Evolutionary conservation across 768 basidiomycete species (phyloP), one percentile per base, ranked within the genome.

Genomic region (Boletus speciosus): DNA sequence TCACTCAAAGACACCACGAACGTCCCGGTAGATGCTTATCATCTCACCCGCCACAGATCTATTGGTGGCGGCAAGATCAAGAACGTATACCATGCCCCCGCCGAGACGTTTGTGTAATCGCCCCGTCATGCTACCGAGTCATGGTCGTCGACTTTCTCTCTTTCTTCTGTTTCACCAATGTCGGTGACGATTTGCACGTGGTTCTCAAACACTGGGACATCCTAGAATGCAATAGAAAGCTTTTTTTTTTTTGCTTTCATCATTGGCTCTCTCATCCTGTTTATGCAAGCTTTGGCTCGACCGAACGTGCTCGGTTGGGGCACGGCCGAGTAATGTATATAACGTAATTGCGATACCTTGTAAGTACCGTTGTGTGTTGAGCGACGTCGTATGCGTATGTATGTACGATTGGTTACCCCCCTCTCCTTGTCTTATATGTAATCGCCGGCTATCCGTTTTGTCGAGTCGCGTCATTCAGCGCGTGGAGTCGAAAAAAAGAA

Each of bases 1-100:
- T 66, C 67, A 37, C 63, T 70, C 56, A 65, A 61, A 56, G 69
- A 70, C 27, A 47, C 68, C 42, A 70, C 66, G 44, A 67, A 70
- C 38, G 68, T 51, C 23, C 46, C 55, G 8, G 38, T 37, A 1
- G 66, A 71, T 1, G 27, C 49, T 11, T 57, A 62, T 45, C 47
- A 63, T 31, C 59, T 64, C 47, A 21, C 52, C 3, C 70, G 68
- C 5, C 54, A 61, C 45, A 49, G 47, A 40, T 59, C 60, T 4
- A 46, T 47, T 23, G 47, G 45, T 5, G 55, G 56, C n/a, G 51
- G 55, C 42, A 68, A 55, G 61, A 51, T 55, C 35, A 63, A 57
- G 48, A 41, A 36, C 5, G 10, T 19, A 11, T 56, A 67, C 42
- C 50, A 53, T 29, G 47, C 9, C 7, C 42, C 58, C 16, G 40